Percentiles rank a stretch among this genome's conserved stretches.
These are phyloP conservation scores for Fusarium devonianum DNA, from an alignment of 2,329 filamentous ascomycete species.

Conservation along the genomic window DNA sequence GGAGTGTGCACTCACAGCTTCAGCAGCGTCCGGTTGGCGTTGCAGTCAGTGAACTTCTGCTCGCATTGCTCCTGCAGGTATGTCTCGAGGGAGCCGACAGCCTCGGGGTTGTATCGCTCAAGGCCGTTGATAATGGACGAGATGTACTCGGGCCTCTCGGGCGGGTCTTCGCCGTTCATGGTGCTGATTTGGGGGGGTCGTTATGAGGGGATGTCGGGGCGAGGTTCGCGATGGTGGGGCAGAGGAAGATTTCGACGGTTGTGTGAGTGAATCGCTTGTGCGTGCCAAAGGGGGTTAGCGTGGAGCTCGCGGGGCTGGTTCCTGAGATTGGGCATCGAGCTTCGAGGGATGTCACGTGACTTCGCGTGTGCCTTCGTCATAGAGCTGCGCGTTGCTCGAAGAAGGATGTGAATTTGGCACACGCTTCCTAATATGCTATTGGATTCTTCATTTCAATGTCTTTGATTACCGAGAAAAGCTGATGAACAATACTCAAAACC, in stretches of 20 bases:
- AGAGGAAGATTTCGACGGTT: constrained; percentile 52
- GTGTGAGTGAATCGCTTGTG: constrained; percentile 52
- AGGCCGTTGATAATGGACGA: constrained; percentile 94
- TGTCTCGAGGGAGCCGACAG: constrained; percentile 89
- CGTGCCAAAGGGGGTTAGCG: constrained; percentile 48
- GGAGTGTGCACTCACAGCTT: constrained; percentile 96
- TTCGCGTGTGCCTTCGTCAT: constrained; percentile 46
- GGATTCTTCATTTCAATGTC: background rate
- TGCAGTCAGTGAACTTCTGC: constrained; percentile 91
- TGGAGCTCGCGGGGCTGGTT: constrained; percentile 37
- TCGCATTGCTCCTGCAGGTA: constrained; percentile 97
- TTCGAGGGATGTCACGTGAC: constrained; percentile 44
- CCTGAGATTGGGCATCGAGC: constrained; percentile 11
- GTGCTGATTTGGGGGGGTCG: constrained; percentile 47
- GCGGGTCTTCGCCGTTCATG: constrained; percentile 82
- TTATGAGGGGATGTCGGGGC: constrained; percentile 43
- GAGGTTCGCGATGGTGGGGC: constrained; percentile 53
- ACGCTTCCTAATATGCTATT: background rate
- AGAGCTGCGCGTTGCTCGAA: constrained; percentile 24
- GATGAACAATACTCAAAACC: background rate
- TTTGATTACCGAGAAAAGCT: background rate
- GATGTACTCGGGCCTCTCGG: constrained; percentile 91
- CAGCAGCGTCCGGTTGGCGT: constrained; percentile 92
- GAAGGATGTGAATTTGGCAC: constrained; percentile 18
- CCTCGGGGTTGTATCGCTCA: constrained; percentile 98